Conservation (phyloP, 2,329 filamentous ascomycete species). For the Trichoderma hamatum region DNA sequence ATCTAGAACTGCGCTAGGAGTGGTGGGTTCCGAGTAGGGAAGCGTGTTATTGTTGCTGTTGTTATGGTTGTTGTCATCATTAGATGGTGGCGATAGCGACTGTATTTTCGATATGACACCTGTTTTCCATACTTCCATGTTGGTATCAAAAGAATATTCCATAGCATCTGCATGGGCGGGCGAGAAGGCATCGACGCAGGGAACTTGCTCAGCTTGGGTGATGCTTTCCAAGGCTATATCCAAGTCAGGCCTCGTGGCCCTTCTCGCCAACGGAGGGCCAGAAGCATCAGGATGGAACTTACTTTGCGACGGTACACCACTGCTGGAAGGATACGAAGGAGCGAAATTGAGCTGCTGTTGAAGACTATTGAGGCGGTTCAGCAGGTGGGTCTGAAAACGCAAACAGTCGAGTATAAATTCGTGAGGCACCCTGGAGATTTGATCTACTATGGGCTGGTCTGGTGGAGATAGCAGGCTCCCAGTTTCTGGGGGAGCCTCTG, state of each 20-base stretch:
- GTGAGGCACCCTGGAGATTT: slow-evolving; percentile 27
- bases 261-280: not conserved
- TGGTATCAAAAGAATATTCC: slow-evolving; percentile 32
- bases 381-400: slow-evolving; percentile 34
- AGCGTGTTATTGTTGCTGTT: slow-evolving; percentile 18
- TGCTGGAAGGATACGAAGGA: slow-evolving; percentile 9
- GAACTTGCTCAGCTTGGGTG: slow-evolving; percentile 27
- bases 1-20: not conserved
- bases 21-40: slow-evolving; percentile 16
- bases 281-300: not conserved
- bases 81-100: slow-evolving; percentile 6
- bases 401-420: slow-evolving; percentile 35
- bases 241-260: not conserved
- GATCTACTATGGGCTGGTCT: slow-evolving; percentile 20
- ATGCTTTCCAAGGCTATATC: slow-evolving; percentile 24
- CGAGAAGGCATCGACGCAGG: slow-evolving; percentile 28
- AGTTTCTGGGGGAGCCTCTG: slow-evolving; percentile 28
- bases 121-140: slow-evolving; percentile 30
- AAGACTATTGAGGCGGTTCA: slow-evolving; percentile 31
- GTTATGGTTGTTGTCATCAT: not conserved
- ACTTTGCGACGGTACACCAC: slow-evolving; percentile 19
- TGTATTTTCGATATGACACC: slow-evolving; percentile 26
- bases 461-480: slow-evolving; percentile 32
- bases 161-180: slow-evolving; percentile 28
- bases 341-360: slow-evolving; percentile 29